Conservation (phyloP, 176 grass and related monocot genomes). For the Musa acuminata region DNA sequence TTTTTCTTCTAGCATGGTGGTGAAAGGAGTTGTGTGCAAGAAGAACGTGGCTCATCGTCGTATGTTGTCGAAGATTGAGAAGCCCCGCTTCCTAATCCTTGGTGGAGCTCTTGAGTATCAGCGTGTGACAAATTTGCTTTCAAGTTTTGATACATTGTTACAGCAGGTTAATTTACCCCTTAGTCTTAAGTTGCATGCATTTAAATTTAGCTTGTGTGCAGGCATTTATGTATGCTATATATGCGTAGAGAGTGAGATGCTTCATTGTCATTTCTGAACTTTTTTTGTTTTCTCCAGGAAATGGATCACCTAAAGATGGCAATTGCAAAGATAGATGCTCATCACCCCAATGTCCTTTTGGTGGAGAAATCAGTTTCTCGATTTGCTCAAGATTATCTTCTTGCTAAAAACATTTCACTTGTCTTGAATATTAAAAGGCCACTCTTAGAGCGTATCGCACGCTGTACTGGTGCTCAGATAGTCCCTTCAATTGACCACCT, state of each 20-base stretch:
- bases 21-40: conserved; percentile 98
- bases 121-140: conserved; percentile 90
- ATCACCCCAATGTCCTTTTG: conserved; percentile 84
- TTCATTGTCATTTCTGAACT: conserved; percentile 12
- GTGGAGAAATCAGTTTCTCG: conserved; percentile 96
- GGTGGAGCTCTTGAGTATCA: conserved; percentile 97
- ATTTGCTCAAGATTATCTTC: conserved; percentile 79
- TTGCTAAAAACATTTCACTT: conserved; percentile 87
- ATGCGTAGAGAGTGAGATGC: conserved; percentile 17
- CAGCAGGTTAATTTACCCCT: conserved; percentile 60
- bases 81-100: conserved; percentile 73
- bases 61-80: conserved; percentile 67
- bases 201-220: neutral
- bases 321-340: conserved; percentile 86
- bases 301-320: conserved; percentile 98
- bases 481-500: conserved; percentile 92
- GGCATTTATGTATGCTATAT: neutral
- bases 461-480: conserved; percentile 84
- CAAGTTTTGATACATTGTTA: conserved; percentile 97
- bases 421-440: conserved; percentile 87
- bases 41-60: conserved; percentile 92
- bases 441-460: conserved; percentile 87
- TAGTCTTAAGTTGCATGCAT: conserved; percentile 6
- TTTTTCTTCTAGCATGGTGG: conserved; percentile 51
- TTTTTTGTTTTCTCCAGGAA: conserved; percentile 46